Evolutionary conservation across 2,329 filamentous ascomycete genomes (phyloP), one percentile per base, ranked within the genome.

Genomic region (Mycosphaerelloides madeirae): DNA sequence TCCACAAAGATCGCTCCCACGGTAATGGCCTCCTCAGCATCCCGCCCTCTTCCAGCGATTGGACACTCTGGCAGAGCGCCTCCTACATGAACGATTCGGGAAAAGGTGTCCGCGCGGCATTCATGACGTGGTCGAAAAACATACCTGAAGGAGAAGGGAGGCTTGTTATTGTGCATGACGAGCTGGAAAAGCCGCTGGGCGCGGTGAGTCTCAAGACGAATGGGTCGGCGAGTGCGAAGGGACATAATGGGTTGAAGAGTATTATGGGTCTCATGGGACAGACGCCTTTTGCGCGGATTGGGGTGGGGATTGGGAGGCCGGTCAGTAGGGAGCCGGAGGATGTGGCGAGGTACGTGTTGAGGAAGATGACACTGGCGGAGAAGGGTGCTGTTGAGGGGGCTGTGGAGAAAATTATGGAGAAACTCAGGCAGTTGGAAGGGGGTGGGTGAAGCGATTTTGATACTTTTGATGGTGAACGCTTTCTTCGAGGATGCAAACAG

Each of bases 261-360:
- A 46, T 97, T 65, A 83, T 95, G 66, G 94, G 85, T 65, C 32
- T 44, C 8, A 48, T 62, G 29, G 86, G 38, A 85, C 95, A 66
- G 87, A 95, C 65, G 88, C 90, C 85, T 74, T 97, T 55, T 40
- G 57, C 54, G 20, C 49, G 58, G 29, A 79, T 97, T 39, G 83
- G 85, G 0, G 71, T 97, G 11, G 93, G 93, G 0, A 95, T 97
- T 68, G 90, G 87, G n/a, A 72, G 93, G 35, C 91, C 91, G 0
- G 72, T 70, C 35, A 83, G 77, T 50, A 75, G 89, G 51, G 82
- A 87, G 38, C 71, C 74, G 16, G 68, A 71, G 31, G 79, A 78
- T 2, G 89, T 97, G 8, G 79, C 83, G 33, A 71, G 79, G 18
- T 95, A 91, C 69, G 90, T 97, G 33, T 68, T 97, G 55, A 74